Conservation (phyloP, 768 basidiomycete genomes). For the Lentinula aciculospora region DNA sequence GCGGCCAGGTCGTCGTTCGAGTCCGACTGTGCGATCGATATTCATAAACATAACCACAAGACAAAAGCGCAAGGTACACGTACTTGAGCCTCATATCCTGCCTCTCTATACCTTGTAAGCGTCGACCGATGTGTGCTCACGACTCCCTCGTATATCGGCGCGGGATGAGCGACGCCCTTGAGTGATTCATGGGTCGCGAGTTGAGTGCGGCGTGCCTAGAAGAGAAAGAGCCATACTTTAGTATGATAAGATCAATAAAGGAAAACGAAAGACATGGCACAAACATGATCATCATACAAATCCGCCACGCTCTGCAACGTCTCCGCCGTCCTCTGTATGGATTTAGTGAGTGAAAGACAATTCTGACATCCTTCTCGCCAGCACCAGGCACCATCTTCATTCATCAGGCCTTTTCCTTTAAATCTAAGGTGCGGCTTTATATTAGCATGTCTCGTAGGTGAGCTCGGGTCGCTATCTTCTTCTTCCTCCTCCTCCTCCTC, state of each 20-base stretch:
- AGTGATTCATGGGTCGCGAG: slow-evolving; percentile 71
- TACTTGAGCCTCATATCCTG: slow-evolving; percentile 29
- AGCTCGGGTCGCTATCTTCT: background rate
- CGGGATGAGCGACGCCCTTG: slow-evolving; percentile 73
- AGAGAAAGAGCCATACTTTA: background rate
- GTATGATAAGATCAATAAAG: slow-evolving; percentile 7
- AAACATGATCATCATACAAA: slow-evolving; percentile 72
- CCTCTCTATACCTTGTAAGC: slow-evolving; percentile 57
- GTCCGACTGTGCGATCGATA: slow-evolving; percentile 33
- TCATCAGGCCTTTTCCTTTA: slow-evolving; percentile 53
- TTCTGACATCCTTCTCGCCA: slow-evolving; percentile 78
- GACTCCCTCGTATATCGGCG: slow-evolving; percentile 66
- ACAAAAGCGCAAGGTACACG: slow-evolving; percentile 9
- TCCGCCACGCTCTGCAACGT: slow-evolving; percentile 70
- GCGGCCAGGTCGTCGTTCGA: slow-evolving; percentile 52
- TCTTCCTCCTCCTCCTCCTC: slow-evolving; percentile 16
- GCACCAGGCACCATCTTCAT: slow-evolving; percentile 78
- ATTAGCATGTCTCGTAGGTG: background rate
- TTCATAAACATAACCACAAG: background rate
- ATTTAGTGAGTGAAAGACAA: slow-evolving; percentile 75
- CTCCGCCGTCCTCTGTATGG: slow-evolving; percentile 70
- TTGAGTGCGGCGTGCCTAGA: slow-evolving; percentile 67
- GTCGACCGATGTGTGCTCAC: slow-evolving; percentile 75
- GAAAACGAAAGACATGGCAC: slow-evolving; percentile 17
- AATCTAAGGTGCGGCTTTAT: slow-evolving; percentile 11